phyloP scores from a whole-genome alignment of 2,329 filamentous ascomycete genomes.

The Aspergillus uvarum region DNA sequence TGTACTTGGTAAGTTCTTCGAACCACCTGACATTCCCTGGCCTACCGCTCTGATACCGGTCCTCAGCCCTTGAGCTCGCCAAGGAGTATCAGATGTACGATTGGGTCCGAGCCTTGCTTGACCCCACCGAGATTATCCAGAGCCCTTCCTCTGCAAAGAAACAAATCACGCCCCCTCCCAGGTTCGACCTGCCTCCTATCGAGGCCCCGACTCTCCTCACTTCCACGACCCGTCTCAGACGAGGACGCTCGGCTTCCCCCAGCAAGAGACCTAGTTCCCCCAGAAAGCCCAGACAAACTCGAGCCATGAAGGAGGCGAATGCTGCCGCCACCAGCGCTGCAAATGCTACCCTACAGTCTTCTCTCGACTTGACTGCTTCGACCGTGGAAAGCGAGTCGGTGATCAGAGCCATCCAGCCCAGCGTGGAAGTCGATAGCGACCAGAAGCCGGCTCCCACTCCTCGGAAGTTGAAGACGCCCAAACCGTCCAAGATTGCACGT shows the following conservation, averaged over 20 bases:
- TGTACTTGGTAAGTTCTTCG: slow-evolving; percentile 55
- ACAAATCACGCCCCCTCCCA: slow-evolving; percentile 77
- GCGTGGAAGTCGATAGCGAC: slow-evolving; percentile 30
- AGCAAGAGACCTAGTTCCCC: slow-evolving; percentile 53
- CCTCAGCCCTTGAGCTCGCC: slow-evolving; percentile 75
- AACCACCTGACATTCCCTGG: background rate
- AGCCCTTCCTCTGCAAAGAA: slow-evolving; percentile 68
- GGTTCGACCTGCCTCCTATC: slow-evolving; percentile 62
- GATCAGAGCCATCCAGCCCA: slow-evolving; percentile 27
- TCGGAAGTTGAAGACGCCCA: slow-evolving; percentile 23
- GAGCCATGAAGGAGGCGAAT: slow-evolving; percentile 50
- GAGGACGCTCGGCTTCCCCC: slow-evolving; percentile 60
- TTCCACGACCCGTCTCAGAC: slow-evolving; percentile 47
- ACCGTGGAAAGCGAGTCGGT: slow-evolving; percentile 27
- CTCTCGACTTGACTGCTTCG: slow-evolving; percentile 46
- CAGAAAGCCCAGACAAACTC: slow-evolving; percentile 54
- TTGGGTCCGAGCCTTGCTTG: slow-evolving; percentile 91
- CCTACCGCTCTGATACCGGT: slow-evolving; percentile 11
- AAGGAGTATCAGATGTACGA: slow-evolving; percentile 80
- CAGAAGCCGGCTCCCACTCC: slow-evolving; percentile 26
- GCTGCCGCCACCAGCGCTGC: slow-evolving; percentile 51
- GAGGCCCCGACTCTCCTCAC: slow-evolving; percentile 35
- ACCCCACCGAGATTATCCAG: slow-evolving; percentile 75
- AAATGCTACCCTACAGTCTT: slow-evolving; percentile 49
- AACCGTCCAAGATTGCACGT: slow-evolving; percentile 22